Percentiles rank a stretch among this genome's conserved stretches.
Evolutionary conservation across 1,284 basidiomycete species (phyloP).

Genomic region (Exsudoporus floridanus): DNA sequence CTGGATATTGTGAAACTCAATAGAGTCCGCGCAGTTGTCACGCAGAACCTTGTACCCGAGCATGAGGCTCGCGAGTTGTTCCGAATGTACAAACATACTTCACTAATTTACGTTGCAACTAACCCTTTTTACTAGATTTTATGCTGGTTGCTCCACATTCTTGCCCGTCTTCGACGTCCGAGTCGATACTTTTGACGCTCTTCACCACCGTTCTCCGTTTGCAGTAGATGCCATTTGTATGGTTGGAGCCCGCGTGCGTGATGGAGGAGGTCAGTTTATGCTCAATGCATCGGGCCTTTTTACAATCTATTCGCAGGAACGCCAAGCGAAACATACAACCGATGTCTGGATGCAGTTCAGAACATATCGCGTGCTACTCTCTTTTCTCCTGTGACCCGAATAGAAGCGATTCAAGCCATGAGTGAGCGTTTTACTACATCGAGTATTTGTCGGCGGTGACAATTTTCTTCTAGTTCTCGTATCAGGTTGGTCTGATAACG

Average conservation of each 20-base stretch:
- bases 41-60: constrained; percentile 76
- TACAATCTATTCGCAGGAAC: constrained; percentile 42
- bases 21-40: constrained; percentile 56
- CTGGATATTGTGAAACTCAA: constrained; percentile 8
- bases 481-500: constrained; percentile 88
- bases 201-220: constrained; percentile 81
- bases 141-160: constrained; percentile 86
- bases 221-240: constrained; percentile 86
- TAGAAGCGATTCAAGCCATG: constrained; percentile 89
- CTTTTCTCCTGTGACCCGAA: constrained; percentile 77
- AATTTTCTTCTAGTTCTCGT: constrained; percentile 60
- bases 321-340: constrained; percentile 63
- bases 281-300: not conserved
- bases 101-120: not conserved
- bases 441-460: constrained; percentile 2
- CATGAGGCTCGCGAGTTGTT: constrained; percentile 82
- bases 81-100: constrained; percentile 53
- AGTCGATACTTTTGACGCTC: constrained; percentile 76
- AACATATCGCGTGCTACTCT: constrained; percentile 81
- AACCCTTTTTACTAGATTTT: constrained; percentile 56
- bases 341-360: constrained; percentile 79
- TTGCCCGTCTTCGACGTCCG: constrained; percentile 80
- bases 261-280: constrained; percentile 71
- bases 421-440: constrained; percentile 48
- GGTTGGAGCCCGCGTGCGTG: constrained; percentile 84